A percentile compares a stretch with the other conserved stretches of the same genome.
Evolutionary conservation across 139 green algal genomes (phyloP).

Genomic region (Microglena sp.): DNA sequence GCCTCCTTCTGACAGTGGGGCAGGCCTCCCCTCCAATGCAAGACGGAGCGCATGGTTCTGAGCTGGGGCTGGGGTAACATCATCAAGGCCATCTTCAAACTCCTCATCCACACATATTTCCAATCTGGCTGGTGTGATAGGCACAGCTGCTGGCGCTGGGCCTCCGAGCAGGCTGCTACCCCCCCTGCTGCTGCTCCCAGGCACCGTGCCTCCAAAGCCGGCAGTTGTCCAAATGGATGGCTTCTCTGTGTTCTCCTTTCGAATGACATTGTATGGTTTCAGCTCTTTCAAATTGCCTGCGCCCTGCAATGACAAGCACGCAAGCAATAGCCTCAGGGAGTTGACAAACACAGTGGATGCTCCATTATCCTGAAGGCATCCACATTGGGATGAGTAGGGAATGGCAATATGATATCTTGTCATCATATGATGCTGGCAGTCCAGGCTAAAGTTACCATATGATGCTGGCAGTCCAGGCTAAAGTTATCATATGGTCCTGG

Average conservation of each 20-base stretch:
- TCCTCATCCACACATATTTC: constrained; percentile 69
- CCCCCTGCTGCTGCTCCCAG: constrained; percentile 8
- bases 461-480: no score
- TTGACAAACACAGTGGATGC: background rate
- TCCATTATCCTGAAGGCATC: no score
- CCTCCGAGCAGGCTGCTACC: background rate
- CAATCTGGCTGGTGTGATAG: constrained; percentile 20
- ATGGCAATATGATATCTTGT: no score
- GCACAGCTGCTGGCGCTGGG: background rate
- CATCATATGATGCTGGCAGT: no score
- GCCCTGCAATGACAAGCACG: constrained; percentile 10
- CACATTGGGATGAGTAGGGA: no score
- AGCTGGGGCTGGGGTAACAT: no score
- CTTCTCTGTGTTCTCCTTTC: constrained; percentile 38
- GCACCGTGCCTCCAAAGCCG: no score
- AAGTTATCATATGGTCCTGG: no score
- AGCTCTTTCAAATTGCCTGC: constrained; percentile 16
- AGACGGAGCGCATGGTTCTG: no score
- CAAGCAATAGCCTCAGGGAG: background rate
- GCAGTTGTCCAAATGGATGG: constrained; percentile 19
- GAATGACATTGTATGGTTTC: constrained; percentile 22
- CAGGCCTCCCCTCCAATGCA: no score
- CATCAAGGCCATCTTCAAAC: constrained; percentile 39
- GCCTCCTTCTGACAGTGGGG: no score
- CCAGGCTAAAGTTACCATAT: no score